A percentile compares a stretch with the other conserved stretches of the same genome.
Conservation (phyloP, 441 rosid species). For the Eutrema salsugineum region DNA sequence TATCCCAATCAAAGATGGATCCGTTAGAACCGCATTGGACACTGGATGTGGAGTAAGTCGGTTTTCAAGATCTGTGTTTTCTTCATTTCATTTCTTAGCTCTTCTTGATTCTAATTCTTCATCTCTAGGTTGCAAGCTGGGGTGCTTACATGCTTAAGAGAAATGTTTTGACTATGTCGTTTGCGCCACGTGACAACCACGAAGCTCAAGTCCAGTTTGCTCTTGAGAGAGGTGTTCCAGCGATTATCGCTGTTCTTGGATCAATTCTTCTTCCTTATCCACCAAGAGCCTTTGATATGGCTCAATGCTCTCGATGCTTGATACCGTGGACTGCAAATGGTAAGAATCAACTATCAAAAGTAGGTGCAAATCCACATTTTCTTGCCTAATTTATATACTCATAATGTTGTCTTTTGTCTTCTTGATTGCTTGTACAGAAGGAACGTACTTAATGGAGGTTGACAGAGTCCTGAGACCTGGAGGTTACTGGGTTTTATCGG, state of each 20-base stretch:
- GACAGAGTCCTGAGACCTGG: conserved; percentile 93
- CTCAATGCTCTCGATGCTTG: conserved; percentile 75
- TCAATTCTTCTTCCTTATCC: conserved; percentile 62
- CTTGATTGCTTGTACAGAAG: conserved; percentile 46
- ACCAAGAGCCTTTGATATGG: conserved; percentile 70
- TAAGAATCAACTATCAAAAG: conserved; percentile 16
- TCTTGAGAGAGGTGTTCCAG: conserved; percentile 73
- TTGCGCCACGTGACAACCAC: conserved; percentile 69
- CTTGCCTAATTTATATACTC: background rate
- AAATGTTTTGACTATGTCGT: conserved; percentile 66
- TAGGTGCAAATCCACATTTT: background rate
- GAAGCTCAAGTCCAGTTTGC: conserved; percentile 82
- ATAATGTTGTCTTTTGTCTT: conserved; percentile 11
- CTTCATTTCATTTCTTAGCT: background rate
- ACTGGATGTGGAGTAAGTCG: conserved; percentile 72
- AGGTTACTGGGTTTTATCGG: conserved; percentile 90
- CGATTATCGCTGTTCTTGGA: conserved; percentile 67
- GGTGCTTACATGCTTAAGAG: conserved; percentile 67
- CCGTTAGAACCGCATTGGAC: conserved; percentile 68
- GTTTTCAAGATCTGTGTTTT: background rate
- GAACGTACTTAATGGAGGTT: conserved; percentile 80
- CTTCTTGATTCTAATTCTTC: background rate
- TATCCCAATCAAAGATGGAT: conserved; percentile 58
- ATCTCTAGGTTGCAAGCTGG: conserved; percentile 68
- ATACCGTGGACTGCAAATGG: conserved; percentile 78